These are phyloP conservation scores for Harringtonia aguacate DNA, from an alignment of 2,329 filamentous ascomycete genomes.

Conservation along the genomic window DNA sequence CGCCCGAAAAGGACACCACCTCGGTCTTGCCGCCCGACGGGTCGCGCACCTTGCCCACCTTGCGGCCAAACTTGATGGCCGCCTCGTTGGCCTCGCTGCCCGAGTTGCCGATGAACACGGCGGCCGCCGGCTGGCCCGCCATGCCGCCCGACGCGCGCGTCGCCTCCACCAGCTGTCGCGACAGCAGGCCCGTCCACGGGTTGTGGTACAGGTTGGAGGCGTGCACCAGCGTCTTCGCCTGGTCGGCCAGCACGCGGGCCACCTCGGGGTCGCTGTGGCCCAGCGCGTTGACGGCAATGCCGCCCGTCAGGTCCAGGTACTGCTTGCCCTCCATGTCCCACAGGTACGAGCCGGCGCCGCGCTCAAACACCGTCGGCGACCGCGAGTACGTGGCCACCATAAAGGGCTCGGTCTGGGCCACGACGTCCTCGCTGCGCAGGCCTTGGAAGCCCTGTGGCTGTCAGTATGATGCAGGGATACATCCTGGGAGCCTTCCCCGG, in stretches of 20 bases:
- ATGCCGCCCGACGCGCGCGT: slow-evolving; percentile 73
- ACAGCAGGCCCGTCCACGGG: slow-evolving; percentile 84
- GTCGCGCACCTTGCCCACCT: slow-evolving; percentile 69
- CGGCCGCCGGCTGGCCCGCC: slow-evolving; percentile 46
- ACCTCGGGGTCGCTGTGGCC: slow-evolving; percentile 84
- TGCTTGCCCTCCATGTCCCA: slow-evolving; percentile 83
- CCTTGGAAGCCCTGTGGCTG: not conserved
- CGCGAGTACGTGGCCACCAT: slow-evolving; percentile 96
- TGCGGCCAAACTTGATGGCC: slow-evolving; percentile 92
- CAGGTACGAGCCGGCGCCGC: slow-evolving; percentile 75
- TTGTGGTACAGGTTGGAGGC: slow-evolving; percentile 97
- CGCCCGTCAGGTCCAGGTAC: slow-evolving; percentile 91
- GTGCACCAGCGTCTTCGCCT: slow-evolving; percentile 71
- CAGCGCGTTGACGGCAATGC: slow-evolving; percentile 88
- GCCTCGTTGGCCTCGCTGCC: slow-evolving; percentile 97
- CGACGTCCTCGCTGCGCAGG: slow-evolving; percentile 52
- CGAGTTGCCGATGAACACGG: slow-evolving; percentile 92
- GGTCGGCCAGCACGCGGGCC: slow-evolving; percentile 51
- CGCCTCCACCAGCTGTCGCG: slow-evolving; percentile 71
- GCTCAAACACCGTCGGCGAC: slow-evolving; percentile 80
- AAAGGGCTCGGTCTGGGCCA: slow-evolving; percentile 67
- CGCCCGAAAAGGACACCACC: slow-evolving; percentile 80
- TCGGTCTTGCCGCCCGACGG: slow-evolving; percentile 66
- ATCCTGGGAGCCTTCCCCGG: too few species aligned
- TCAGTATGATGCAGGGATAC: too few species aligned